Evolutionary conservation across 495 filamentous ascomycete genomes (phyloP).

Genomic region (Hyaloscypha variabilis): DNA sequence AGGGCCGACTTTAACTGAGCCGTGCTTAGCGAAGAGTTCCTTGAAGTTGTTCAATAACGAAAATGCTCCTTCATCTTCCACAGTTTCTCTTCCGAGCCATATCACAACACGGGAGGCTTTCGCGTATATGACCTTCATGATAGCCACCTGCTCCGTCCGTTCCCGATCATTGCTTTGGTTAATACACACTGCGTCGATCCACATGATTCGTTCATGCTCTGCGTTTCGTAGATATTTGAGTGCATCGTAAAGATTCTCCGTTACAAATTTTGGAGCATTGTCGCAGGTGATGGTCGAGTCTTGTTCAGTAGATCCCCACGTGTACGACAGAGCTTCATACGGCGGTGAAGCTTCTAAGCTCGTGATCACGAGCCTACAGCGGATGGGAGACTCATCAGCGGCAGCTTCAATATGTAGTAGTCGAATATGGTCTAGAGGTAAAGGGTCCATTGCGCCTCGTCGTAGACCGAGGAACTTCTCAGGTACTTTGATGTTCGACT

Average conservation of each 20-base stretch:
- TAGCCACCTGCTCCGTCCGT: slow-evolving; percentile 25
- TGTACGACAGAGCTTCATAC: background rate
- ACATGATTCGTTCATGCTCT: slow-evolving; percentile 6
- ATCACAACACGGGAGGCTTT: slow-evolving; percentile 20
- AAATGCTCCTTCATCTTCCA: slow-evolving; percentile 9
- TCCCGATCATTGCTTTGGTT: slow-evolving; percentile 29
- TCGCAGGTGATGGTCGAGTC: background rate
- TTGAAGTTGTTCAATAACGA: background rate
- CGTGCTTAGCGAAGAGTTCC: background rate
- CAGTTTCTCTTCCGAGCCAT: slow-evolving; percentile 25
- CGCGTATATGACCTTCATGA: slow-evolving; percentile 30
- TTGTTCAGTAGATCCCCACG: background rate
- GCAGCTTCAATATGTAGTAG: background rate
- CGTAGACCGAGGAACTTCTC: background rate
- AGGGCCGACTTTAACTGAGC: background rate
- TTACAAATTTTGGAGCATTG: background rate
- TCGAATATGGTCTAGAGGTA: background rate
- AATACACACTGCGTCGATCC: slow-evolving; percentile 33
- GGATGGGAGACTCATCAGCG: background rate
- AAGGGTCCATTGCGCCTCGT: background rate
- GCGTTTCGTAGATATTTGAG: background rate
- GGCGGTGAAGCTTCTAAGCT: background rate
- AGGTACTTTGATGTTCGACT: background rate
- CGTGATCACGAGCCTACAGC: background rate
- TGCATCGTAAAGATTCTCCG: background rate